Base-by-base conservation (phyloP, 768 basidiomycete species). In the Tubosaeta sp. region DNA sequence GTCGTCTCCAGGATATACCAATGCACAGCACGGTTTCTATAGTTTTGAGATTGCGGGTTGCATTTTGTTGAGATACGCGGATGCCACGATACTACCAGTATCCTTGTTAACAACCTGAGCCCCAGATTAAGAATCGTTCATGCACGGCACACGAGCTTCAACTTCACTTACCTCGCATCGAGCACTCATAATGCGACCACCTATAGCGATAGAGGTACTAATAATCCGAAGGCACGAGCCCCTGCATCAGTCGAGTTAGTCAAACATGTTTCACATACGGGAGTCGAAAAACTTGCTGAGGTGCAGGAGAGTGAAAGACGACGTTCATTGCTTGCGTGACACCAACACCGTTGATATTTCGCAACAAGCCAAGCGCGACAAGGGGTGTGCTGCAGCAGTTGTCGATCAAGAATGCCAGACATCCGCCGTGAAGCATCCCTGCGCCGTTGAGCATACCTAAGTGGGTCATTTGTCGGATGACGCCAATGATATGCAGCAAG, bases 361-460 rank as follows among this genome's bases (percentile, higher is more conserved):
- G 73, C 32, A 81, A 65, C 36, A 87, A 61, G 3, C 85, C 86
- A 10, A 89, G 73, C 7, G 80, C 82, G 27, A 87, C 80, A 11
- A 87, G 75, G 0, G 85, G 84, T 14, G 83, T 83, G 47, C 81
- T 79, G 36, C 81, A 83, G 64, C 84, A 86, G 59, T 84, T 87
- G 68, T 88, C 86, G 39, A 87, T 80, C 49, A 88, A 71, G 67
- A 87, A 87, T 40, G 84, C 82, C 30, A 88, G 64, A 48, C 84
- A 85, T 34, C 83, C 86, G n/a, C 87, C 86, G 56, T 87, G 86
- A 14, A 87, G 72, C 79, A 86, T 84, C 2, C 83, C 82, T 22
- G 84, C 83, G 12, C 86, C 86, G 57, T 88, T 89, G 29, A 87
- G 71, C 84, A 87, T 86, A 50, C 77, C 86, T 85, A 18, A 54